Conservation (phyloP, 164 flowering plant genomes). For the Saururus chinensis region DNA sequence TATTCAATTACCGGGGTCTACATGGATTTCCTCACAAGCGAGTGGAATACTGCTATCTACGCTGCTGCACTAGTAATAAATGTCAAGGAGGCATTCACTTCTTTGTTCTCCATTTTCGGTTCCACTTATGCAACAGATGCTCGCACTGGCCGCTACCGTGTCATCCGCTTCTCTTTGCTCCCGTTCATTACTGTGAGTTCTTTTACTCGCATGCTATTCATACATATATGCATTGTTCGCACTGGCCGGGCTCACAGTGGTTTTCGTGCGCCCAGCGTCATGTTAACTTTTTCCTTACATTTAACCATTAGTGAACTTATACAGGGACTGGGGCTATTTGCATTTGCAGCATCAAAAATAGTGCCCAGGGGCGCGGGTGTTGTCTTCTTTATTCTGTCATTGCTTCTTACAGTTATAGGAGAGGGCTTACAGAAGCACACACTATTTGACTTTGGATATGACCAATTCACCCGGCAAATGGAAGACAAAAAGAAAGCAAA, state of each 20-base stretch:
- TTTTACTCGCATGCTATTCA: not conserved
- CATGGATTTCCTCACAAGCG: not conserved
- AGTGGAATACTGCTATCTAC: not conserved
- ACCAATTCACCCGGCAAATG: constrained; percentile 8
- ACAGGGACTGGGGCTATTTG: constrained; percentile 5
- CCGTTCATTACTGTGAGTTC: not conserved
- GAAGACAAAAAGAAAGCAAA: not conserved
- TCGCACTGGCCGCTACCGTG: not conserved
- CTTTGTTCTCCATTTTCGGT: not conserved
- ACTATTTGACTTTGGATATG: constrained; percentile 8
- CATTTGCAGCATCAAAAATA: not conserved
- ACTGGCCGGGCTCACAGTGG: not conserved
- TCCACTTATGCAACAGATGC: not conserved
- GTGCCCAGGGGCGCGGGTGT: not conserved
- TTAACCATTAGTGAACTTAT: not conserved
- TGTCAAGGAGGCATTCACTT: not conserved
- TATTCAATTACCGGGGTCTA: not conserved
- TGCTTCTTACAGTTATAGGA: constrained; percentile 15
- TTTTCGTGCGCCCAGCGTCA: not conserved
- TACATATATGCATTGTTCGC: too few species aligned
- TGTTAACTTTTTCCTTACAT: not conserved
- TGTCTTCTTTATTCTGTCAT: constrained; percentile 1
- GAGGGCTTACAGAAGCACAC: constrained; percentile 10
- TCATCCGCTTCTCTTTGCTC: not conserved
- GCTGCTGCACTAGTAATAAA: not conserved